Evolutionary conservation across 345 rosid species (phyloP).

Genomic region (Salix viminalis): DNA sequence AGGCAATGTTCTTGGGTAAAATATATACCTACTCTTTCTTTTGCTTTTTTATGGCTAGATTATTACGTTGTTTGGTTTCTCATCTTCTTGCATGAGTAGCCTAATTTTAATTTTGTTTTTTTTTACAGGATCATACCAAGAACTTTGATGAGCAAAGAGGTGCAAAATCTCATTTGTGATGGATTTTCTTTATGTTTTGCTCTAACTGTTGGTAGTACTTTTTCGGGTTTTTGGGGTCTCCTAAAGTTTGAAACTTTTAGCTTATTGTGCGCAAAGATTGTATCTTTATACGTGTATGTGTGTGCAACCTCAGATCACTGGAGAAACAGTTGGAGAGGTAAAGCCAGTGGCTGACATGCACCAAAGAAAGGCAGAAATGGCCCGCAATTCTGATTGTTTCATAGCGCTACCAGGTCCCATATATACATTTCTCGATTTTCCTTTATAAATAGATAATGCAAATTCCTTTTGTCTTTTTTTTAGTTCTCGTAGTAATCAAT

Average conservation of each 20-base stretch:
- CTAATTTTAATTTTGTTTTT: background rate
- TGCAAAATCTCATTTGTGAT: background rate
- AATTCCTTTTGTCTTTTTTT: background rate
- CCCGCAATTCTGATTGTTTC: constrained; percentile 87
- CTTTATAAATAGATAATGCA: background rate
- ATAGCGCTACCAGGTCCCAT: constrained; percentile 89
- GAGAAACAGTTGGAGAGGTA: constrained; percentile 84
- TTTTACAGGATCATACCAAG: constrained; percentile 46
- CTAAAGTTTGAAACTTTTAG: background rate
- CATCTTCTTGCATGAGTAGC: background rate
- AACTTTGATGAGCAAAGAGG: constrained; percentile 52
- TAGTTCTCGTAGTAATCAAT: background rate
- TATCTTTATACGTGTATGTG: background rate
- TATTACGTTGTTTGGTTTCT: background rate
- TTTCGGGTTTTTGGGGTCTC: background rate
- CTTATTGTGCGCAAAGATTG: background rate
- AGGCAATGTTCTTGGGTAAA: constrained; percentile 85
- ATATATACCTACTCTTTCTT: background rate
- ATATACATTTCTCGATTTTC: constrained; percentile 2
- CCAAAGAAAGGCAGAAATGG: constrained; percentile 97
- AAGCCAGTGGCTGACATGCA: constrained; percentile 92
- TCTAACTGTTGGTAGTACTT: background rate
- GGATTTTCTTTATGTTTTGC: background rate
- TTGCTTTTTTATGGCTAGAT: background rate
- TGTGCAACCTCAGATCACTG: constrained; percentile 48